Evolutionary conservation across 2,329 filamentous ascomycete species (phyloP).

Genomic region (Zymoseptoria crescenta): DNA sequence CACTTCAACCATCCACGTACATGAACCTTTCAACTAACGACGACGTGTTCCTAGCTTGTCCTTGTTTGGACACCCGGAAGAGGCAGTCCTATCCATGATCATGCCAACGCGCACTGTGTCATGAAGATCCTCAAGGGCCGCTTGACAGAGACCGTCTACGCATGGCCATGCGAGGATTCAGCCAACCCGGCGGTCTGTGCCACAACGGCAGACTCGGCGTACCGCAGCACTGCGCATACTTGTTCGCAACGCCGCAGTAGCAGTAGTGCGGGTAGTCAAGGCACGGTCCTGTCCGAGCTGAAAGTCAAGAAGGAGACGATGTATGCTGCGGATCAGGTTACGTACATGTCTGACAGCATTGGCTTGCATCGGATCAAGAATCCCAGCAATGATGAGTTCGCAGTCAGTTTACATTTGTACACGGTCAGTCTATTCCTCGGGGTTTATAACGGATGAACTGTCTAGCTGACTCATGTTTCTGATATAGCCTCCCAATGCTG

Average conservation of each 20-base stretch:
- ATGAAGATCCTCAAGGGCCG: slow-evolving; percentile 80
- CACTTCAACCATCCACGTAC: too few species aligned
- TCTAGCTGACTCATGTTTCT: slow-evolving; percentile 17
- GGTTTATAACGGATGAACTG: not conserved
- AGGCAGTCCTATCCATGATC: slow-evolving; percentile 76
- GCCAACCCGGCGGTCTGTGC: slow-evolving; percentile 24
- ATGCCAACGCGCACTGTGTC: slow-evolving; percentile 73
- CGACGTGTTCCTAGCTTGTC: slow-evolving; percentile 52
- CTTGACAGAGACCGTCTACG: slow-evolving; percentile 74
- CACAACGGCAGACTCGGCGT: slow-evolving; percentile 19
- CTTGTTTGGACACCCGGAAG: slow-evolving; percentile 85
- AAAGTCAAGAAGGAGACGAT: slow-evolving; percentile 42
- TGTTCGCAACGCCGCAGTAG: slow-evolving; percentile 31
- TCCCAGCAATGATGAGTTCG: slow-evolving; percentile 60
- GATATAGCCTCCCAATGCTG: slow-evolving; percentile 81
- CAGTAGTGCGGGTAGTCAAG: not conserved
- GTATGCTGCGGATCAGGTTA: slow-evolving; percentile 64
- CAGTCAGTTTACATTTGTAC: slow-evolving; percentile 67
- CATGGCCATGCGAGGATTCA: slow-evolving; percentile 51
- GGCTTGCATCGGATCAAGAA: slow-evolving; percentile 80
- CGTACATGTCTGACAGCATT: slow-evolving; percentile 85
- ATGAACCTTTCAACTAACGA: not conserved
- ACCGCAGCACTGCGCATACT: slow-evolving; percentile 22
- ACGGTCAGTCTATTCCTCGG: slow-evolving; percentile 36
- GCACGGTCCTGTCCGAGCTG: slow-evolving; percentile 32